phyloP scores from a whole-genome alignment of 2,329 filamentous ascomycete genomes.

The Sarocladiaceae sp. region DNA sequence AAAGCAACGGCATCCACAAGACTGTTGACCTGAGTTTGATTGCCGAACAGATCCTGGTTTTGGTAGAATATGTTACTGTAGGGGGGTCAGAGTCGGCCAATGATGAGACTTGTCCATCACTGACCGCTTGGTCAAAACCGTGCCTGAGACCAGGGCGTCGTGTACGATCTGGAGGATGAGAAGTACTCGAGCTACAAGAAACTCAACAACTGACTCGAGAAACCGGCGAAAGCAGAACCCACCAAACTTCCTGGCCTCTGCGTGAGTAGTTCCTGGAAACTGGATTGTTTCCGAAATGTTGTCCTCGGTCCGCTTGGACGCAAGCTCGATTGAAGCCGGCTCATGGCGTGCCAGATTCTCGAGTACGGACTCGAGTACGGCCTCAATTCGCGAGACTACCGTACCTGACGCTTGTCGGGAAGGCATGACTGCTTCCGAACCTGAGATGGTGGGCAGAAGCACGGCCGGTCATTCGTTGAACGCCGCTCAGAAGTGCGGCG shows the following conservation, averaged over 20 bases:
- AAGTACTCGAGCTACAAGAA: constrained; percentile 44
- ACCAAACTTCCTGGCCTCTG: constrained; percentile 50
- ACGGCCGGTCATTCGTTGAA: too few species aligned
- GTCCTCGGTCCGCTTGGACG: constrained; percentile 10
- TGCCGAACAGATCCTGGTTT: constrained; percentile 63
- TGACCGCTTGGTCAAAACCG: constrained; percentile 56
- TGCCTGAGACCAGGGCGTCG: constrained; percentile 49
- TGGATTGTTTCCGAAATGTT: constrained; percentile 17
- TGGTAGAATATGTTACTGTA: constrained; percentile 74
- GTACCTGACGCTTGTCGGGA: constrained; percentile 8
- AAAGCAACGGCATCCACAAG: constrained; percentile 69
- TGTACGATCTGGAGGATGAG: constrained; percentile 54
- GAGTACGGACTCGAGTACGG: constrained; percentile 23
- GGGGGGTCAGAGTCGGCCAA: not conserved
- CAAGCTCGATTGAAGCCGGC: constrained; percentile 22
- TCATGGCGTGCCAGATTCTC: constrained; percentile 19
- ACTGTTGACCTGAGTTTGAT: constrained; percentile 61
- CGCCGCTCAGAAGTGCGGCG: too few species aligned
- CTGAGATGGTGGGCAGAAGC: too few species aligned
- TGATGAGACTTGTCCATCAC: constrained; percentile 12
- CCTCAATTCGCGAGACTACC: constrained; percentile 29
- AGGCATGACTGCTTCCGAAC: not conserved
- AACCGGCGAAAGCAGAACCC: constrained; percentile 13
- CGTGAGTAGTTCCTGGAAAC: constrained; percentile 42
- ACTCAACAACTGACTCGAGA: not conserved